phyloP scores from a whole-genome alignment of 495 filamentous ascomycete species.

The Chaetomium tenue region DNA sequence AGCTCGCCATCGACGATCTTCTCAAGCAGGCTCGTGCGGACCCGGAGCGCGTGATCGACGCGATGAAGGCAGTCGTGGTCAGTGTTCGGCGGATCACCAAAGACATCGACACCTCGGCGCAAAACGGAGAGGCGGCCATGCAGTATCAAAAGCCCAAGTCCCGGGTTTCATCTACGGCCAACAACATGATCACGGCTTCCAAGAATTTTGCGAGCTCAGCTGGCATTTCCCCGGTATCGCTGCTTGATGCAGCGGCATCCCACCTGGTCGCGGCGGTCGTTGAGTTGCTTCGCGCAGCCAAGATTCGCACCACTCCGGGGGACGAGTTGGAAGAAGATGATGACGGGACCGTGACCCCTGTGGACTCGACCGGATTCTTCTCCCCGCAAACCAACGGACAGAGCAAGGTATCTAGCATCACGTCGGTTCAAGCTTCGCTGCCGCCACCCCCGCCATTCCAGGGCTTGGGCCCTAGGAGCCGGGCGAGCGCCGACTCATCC shows the following conservation, averaged over 20 bases:
- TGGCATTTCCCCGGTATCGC: slow-evolving; percentile 89
- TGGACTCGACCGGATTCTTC: slow-evolving; percentile 55
- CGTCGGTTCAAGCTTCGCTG: slow-evolving; percentile 40
- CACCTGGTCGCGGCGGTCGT: slow-evolving; percentile 83
- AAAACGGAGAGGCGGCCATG: slow-evolving; percentile 46
- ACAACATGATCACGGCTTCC: slow-evolving; percentile 90
- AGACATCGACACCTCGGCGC: slow-evolving; percentile 63
- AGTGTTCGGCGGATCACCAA: slow-evolving; percentile 77
- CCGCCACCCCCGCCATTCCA: slow-evolving; percentile 50
- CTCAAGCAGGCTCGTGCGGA: slow-evolving; percentile 71
- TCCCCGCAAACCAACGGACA: slow-evolving; percentile 45
- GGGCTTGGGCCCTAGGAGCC: slow-evolving; percentile 42
- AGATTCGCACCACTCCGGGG: slow-evolving; percentile 71
- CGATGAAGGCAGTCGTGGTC: slow-evolving; percentile 78
- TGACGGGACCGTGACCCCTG: slow-evolving; percentile 56
- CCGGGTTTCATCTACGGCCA: slow-evolving; percentile 83
- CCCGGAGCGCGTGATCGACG: slow-evolving; percentile 66
- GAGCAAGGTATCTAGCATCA: slow-evolving; percentile 33
- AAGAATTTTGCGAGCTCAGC: slow-evolving; percentile 80
- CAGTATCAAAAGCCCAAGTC: slow-evolving; percentile 66
- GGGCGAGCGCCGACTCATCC: slow-evolving; percentile 51
- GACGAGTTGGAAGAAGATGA: slow-evolving; percentile 76
- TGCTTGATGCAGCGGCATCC: slow-evolving; percentile 93
- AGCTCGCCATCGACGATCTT: slow-evolving; percentile 90
- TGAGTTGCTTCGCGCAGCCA: slow-evolving; percentile 77